Evolutionary conservation across 139 green algal genomes (phyloP).

Genomic region (Picochlorum sp.): DNA sequence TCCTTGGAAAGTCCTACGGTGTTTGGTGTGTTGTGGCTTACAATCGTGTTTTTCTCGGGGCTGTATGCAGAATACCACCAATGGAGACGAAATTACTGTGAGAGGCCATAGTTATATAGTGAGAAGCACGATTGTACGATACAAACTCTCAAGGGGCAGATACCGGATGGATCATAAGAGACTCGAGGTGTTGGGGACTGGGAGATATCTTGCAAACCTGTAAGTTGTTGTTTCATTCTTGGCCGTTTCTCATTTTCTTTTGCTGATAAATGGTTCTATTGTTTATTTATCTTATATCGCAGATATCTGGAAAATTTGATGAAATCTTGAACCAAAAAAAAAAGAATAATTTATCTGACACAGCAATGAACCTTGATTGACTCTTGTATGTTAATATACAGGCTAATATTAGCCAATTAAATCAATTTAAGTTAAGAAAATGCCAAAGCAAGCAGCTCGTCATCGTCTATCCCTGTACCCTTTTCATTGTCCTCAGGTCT

Average conservation of each 20-base stretch:
- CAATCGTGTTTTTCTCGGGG: not conserved
- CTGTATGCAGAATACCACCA: conserved; percentile 26
- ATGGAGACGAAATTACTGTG: conserved; percentile 44
- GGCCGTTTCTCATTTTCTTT: not conserved
- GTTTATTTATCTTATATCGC: not conserved
- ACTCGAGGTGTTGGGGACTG: conserved; percentile 23
- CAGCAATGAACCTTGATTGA: too few relatives aligned
- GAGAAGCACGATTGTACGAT: conserved; percentile 15
- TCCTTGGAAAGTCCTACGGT: not conserved
- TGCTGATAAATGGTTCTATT: not conserved
- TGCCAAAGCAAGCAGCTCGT: too few relatives aligned
- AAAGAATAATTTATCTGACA: not conserved
- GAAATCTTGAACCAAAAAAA: not conserved
- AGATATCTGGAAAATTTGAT: not conserved
- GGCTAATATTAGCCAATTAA: too few relatives aligned
- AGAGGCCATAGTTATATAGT: conserved; percentile 18
- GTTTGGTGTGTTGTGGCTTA: not conserved
- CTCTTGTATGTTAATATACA: too few relatives aligned
- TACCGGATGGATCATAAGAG: conserved; percentile 30
- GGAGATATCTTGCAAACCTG: conserved; percentile 16
- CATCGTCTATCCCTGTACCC: too few relatives aligned
- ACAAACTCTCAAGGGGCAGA: conserved; percentile 35
- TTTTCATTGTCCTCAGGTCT: too few relatives aligned
- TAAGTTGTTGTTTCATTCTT: not conserved
- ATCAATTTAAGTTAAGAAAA: too few relatives aligned